Percentiles rank a stretch among this genome's conserved stretches.
Conservation (phyloP, 2,329 filamentous ascomycete genomes). For the Fusarium sp. region DNA sequence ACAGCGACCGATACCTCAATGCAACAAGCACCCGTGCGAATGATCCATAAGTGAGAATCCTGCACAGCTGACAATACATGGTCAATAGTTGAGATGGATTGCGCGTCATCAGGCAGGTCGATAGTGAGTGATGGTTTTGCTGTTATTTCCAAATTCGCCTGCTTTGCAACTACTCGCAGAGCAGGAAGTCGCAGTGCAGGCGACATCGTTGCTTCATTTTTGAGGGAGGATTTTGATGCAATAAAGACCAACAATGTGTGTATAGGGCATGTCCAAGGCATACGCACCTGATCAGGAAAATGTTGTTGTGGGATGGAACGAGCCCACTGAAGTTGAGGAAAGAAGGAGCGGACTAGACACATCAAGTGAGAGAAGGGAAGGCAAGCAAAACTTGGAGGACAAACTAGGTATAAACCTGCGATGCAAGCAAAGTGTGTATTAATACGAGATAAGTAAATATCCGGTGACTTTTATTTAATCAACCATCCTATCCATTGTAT, state of each 20-base stretch:
- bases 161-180: constrained; percentile 36
- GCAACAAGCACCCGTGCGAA: constrained; percentile 44
- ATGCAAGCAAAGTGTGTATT: too few species aligned
- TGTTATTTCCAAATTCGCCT: constrained; percentile 38
- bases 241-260: background rate
- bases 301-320: too few species aligned
- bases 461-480: background rate
- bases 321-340: background rate
- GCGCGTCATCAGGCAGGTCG: constrained; percentile 32
- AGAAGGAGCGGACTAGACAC: background rate
- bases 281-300: background rate
- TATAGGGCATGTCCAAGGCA: too few species aligned
- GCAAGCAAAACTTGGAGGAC: too few species aligned
- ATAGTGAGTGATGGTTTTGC: constrained; percentile 43
- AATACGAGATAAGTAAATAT: too few species aligned
- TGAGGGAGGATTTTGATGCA: background rate
- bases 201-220: constrained; percentile 6
- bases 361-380: too few species aligned
- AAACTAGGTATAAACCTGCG: too few species aligned
- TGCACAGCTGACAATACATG: constrained; percentile 40
- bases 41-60: constrained; percentile 47
- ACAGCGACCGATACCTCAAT: constrained; percentile 43
- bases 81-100: constrained; percentile 23
- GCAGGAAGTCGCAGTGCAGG: constrained; percentile 40
- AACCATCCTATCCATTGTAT: constrained; percentile 2